Evolutionary conservation across 2,329 filamentous ascomycete species (phyloP), one percentile per base, ranked within the genome.

Genomic region (Apiospora aurea): DNA sequence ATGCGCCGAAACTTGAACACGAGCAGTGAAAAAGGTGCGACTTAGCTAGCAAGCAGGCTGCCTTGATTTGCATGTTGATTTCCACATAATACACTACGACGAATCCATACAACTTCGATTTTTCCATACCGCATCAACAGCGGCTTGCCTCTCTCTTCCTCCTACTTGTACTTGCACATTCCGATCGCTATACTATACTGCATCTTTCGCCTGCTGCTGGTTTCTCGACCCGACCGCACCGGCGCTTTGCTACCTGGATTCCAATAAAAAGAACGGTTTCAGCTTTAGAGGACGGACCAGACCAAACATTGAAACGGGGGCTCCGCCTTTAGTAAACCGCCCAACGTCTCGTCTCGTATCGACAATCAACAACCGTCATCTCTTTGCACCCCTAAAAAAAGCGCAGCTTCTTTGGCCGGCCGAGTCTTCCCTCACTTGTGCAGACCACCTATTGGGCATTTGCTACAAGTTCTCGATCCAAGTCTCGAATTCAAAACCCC

Each of bases 301-400:
- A 69, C 67, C 67, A 69, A 49, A 69, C 67, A 69, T 69, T 69
- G 67, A 69, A 69, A 69, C 67, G 66, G 16, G 67, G 67, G 67
- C 67, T 69, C 67, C 67, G 67, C 67, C 67, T 64, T 64, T 64
- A 64, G 57, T 64, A 41, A 64, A 64, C 57, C 34, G 34, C 57
- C 57, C 57, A 64, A 64, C 57, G 57, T 64, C 57, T 64, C 57
- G 57, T 64, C 34, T 64, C 57, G 57, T 64, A 64, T 34, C 57
- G 29, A n/a, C 57, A 64, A 41, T 64, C 57, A 64, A 64, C 57
- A n/a, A 64, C 21, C 34, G 57, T 41, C 18, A 34, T 41, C 21
- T 18, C 57, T n/a, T n/a, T 64, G 57, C 21, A 64, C 57, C 57
- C 57, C 57, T 64, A 64, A 64, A 64, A 64, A 64, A 41, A 16